Conservation (phyloP, 192 early-diverging fungal genomes). For the Dispira simplex region DNA sequence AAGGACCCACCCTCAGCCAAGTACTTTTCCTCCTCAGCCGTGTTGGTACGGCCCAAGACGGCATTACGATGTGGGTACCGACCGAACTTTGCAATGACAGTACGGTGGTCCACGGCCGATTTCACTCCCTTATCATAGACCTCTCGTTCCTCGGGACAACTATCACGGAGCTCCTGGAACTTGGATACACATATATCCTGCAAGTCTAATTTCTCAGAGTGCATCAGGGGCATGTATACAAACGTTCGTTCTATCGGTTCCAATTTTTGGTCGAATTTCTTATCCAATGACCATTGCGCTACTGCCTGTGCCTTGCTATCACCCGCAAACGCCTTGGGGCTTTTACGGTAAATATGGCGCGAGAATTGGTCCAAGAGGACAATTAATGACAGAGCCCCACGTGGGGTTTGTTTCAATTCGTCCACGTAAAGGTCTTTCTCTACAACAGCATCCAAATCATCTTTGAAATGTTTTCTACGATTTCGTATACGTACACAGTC, state of each 20-base stretch:
- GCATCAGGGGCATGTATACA: slow-evolving; percentile 23
- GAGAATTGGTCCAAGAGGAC: slow-evolving; percentile 46
- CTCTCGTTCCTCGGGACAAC: too few relatives aligned
- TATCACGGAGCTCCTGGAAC: slow-evolving; percentile 6
- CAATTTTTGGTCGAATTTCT: slow-evolving; percentile 29
- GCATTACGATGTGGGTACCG: slow-evolving; percentile 43
- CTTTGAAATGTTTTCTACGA: slow-evolving; percentile 13
- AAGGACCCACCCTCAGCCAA: slow-evolving; percentile 15
- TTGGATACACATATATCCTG: not conserved
- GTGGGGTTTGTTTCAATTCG: slow-evolving; percentile 20
- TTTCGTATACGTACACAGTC: not conserved
- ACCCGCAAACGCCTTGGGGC: slow-evolving; percentile 31
- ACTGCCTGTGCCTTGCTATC: slow-evolving; percentile 34
- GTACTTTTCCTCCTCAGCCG: slow-evolving; percentile 32
- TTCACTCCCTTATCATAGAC: slow-evolving; percentile 9
- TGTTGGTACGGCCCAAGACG: slow-evolving; percentile 30
- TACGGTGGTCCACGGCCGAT: slow-evolving; percentile 28
- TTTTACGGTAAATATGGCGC: slow-evolving; percentile 42
- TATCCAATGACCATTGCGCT: slow-evolving; percentile 28
- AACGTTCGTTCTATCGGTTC: slow-evolving; percentile 31
- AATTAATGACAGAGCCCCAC: slow-evolving; percentile 27
- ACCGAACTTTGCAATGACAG: slow-evolving; percentile 39
- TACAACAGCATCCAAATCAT: slow-evolving; percentile 12
- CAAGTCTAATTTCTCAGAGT: too few relatives aligned
- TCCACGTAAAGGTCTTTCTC: slow-evolving; percentile 19